Base-by-base conservation (phyloP, 441 rosid genomes). In the Corymbia citriodora region DNA sequence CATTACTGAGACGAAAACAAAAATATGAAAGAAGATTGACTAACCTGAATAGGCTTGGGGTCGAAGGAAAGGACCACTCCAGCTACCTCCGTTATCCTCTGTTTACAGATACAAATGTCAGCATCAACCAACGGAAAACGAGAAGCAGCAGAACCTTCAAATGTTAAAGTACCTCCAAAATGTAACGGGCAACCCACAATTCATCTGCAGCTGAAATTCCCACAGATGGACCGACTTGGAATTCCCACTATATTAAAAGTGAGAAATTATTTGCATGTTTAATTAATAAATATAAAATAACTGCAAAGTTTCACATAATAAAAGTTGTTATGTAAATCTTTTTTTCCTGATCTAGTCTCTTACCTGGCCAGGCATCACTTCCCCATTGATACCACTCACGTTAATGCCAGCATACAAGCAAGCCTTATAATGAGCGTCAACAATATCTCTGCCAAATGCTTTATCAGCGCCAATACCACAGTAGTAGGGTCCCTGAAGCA, bases 71-170 rank as follows among this genome's bases (percentile, higher is more conserved):
- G 94, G 49, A 97, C 96, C n/a, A 95, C 97, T 90, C 96, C 99
- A 87, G 99, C 99, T 91, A 97, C 65, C 91, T 97, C 98, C 12
- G 99, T 96, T 61, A 97, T 96, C 96, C 99, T 96, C 99, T 95
- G 96, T 90, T 45, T 45, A 79, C 86, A 79, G 86, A 48, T 25
- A 45, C n/a, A n/a, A 52, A 79, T 79, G 53, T 79, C 86, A 79
- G 27, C 86, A 79, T 79, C 31, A 45, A 79, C 86, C 25, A 79
- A 40, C 16, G 86, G 49, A 79, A 79, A 12, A 2, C 52, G 13
- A 79, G 88, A 55, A 87, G 70, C 88, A 31, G 88, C 70, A 52
- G 88, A 87, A 55, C 23, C 40, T 31, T 1, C 59, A n/a, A 52
- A 90, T 36, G 14, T 14, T 63, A 52, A 40, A 87, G 89, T 94